Conservation (phyloP, 78 protist genomes). For the Pigoraptor vietnamica region DNA sequence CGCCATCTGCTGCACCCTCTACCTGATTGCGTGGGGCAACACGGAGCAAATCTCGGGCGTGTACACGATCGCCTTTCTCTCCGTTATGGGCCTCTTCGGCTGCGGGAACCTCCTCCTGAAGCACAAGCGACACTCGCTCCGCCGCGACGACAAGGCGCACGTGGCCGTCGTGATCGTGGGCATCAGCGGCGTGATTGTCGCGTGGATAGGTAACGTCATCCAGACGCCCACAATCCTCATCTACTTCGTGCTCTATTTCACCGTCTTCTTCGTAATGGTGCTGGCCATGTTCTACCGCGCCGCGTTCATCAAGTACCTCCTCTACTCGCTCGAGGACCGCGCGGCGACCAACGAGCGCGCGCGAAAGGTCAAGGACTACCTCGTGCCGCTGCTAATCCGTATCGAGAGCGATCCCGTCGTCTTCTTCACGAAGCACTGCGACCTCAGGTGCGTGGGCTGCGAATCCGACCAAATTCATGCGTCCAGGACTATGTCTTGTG, state of each 20-base stretch:
- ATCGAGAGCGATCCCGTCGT: not conserved
- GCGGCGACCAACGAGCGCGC: not conserved
- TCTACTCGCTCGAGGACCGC: constrained; percentile 1
- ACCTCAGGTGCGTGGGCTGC: not conserved
- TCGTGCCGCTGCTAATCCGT: not conserved
- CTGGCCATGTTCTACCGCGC: constrained; percentile 26
- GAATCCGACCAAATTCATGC: not conserved
- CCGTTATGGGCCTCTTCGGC: constrained; percentile 71
- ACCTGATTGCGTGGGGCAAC: constrained; percentile 33
- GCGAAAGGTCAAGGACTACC: too few species aligned
- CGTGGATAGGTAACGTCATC: constrained; percentile 40
- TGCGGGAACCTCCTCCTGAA: constrained; percentile 65
- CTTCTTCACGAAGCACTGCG: not conserved
- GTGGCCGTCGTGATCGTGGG: constrained; percentile 35
- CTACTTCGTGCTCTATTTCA: not conserved
- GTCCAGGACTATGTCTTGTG: constrained; percentile 8
- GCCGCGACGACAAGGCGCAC: not conserved
- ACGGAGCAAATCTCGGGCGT: constrained; percentile 38
- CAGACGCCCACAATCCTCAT: not conserved
- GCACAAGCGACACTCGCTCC: constrained; percentile 38
- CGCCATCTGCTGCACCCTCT: constrained; percentile 46
- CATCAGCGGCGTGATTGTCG: constrained; percentile 30
- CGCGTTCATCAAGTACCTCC: not conserved
- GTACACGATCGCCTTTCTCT: constrained; percentile 65
- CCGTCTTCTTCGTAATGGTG: not conserved